A percentile compares a stretch with the other conserved stretches of the same genome.
These are phyloP conservation scores for Clarireedia paspali DNA, from an alignment of 2,329 filamentous ascomycete genomes.

Conservation along the genomic window DNA sequence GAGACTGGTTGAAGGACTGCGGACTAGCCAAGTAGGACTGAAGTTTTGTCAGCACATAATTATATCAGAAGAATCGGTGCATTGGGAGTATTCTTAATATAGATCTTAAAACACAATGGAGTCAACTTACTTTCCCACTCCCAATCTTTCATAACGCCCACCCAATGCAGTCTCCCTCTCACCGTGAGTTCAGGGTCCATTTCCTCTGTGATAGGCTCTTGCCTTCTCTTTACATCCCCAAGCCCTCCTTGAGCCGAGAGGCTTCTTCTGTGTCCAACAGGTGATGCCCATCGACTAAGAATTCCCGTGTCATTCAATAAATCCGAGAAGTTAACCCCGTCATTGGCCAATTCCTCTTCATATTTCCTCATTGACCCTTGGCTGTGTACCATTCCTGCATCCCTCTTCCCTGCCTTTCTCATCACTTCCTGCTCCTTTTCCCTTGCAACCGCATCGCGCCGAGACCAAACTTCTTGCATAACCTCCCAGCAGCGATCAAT, in stretches of 20 bases:
- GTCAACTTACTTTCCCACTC: constrained; percentile 57
- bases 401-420: constrained; percentile 12
- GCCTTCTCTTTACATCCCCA: constrained; percentile 14
- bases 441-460: constrained; percentile 43
- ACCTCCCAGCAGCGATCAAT: constrained; percentile 59
- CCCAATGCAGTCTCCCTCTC: constrained; percentile 59
- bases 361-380: constrained; percentile 23
- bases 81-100: too few relatives aligned
- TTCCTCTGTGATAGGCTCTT: constrained; percentile 29
- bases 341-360: constrained; percentile 25
- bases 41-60: neutral
- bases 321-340: constrained; percentile 24
- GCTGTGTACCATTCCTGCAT: neutral
- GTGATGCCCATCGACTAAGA: neutral
- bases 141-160: constrained; percentile 65
- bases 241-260: constrained; percentile 10
- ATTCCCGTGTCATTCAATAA: constrained; percentile 26
- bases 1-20: neutral
- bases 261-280: constrained; percentile 3
- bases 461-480: constrained; percentile 57
- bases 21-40: constrained; percentile 6
- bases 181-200: constrained; percentile 55
- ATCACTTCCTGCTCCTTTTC: constrained; percentile 17
- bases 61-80: neutral
- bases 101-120: neutral